phyloP scores from a whole-genome alignment of 202 grass and related monocot species.

The Setaria italica region DNA sequence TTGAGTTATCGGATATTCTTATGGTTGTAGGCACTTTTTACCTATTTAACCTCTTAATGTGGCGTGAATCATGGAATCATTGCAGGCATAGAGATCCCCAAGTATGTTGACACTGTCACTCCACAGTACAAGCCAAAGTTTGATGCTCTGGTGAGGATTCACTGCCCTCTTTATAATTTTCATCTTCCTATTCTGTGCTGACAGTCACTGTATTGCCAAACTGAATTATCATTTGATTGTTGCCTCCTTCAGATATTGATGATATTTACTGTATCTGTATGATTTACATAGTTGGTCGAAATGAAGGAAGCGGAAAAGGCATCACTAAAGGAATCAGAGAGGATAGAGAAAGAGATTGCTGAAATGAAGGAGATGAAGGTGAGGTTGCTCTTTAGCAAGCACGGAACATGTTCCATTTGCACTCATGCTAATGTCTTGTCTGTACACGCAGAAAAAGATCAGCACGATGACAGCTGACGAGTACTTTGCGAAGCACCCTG shows the following conservation, averaged over 20 bases:
- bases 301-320: slow-evolving; percentile 77
- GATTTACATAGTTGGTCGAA: slow-evolving; percentile 57
- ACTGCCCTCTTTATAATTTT: background rate
- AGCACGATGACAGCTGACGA: slow-evolving; percentile 91
- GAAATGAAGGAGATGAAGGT: slow-evolving; percentile 89
- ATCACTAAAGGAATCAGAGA: slow-evolving; percentile 67
- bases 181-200: background rate
- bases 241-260: slow-evolving; percentile 23
- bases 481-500: slow-evolving; percentile 90
- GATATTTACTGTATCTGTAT: background rate
- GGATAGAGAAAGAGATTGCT: slow-evolving; percentile 90
- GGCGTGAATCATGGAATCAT: slow-evolving; percentile 4
- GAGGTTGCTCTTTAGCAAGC: slow-evolving; percentile 11
- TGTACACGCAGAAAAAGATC: slow-evolving; percentile 69
- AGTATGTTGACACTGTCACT: slow-evolving; percentile 88
- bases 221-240: slow-evolving; percentile 7
- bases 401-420: background rate
- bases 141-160: slow-evolving; percentile 72
- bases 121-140: slow-evolving; percentile 91
- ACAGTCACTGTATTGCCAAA: background rate
- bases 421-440: slow-evolving; percentile 30
- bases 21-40: background rate
- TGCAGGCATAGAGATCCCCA: slow-evolving; percentile 83
- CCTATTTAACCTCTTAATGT: slow-evolving; percentile 27
- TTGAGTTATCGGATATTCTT: background rate